Conservation (phyloP, 2,329 filamentous ascomycete genomes). For the Aspergillus fijiensis region DNA sequence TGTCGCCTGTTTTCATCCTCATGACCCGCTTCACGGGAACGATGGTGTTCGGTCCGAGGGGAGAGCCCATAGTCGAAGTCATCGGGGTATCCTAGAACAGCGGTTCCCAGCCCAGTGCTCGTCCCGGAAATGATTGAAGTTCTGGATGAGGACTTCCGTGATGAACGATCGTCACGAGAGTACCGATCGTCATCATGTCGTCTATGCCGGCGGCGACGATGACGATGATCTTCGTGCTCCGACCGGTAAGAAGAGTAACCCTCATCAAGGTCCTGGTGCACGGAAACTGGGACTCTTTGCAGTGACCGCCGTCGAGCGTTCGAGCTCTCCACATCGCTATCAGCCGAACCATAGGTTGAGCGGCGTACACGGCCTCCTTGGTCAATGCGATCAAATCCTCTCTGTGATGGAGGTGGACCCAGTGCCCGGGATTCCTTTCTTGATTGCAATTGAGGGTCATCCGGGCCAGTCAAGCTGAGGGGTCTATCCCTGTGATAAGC, state of each 20-base stretch:
- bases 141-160: conserved; percentile 19
- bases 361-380: conserved; percentile 27
- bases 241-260: conserved; percentile 45
- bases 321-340: conserved; percentile 39
- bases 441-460: conserved; percentile 30
- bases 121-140: conserved; percentile 17
- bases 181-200: conserved; percentile 24
- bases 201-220: conserved; percentile 37
- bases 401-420: conserved; percentile 39
- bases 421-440: conserved; percentile 30
- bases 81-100: conserved; percentile 38
- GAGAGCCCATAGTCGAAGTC: conserved; percentile 31
- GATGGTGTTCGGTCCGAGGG: conserved; percentile 24
- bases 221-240: conserved; percentile 45
- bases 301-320: conserved; percentile 36
- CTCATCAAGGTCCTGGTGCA: conserved; percentile 51
- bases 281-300: conserved; percentile 44
- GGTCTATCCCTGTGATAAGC: conserved; percentile 34
- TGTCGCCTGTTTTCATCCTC: conserved; percentile 17
- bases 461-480: conserved; percentile 41
- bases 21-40: conserved; percentile 23
- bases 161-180: conserved; percentile 22
- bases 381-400: conserved; percentile 40
- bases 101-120: conserved; percentile 36
- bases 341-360: conserved; percentile 21